These are phyloP conservation scores for Cerioporus squamosus DNA, from an alignment of 1,284 basidiomycete genomes.

Conservation along the genomic window DNA sequence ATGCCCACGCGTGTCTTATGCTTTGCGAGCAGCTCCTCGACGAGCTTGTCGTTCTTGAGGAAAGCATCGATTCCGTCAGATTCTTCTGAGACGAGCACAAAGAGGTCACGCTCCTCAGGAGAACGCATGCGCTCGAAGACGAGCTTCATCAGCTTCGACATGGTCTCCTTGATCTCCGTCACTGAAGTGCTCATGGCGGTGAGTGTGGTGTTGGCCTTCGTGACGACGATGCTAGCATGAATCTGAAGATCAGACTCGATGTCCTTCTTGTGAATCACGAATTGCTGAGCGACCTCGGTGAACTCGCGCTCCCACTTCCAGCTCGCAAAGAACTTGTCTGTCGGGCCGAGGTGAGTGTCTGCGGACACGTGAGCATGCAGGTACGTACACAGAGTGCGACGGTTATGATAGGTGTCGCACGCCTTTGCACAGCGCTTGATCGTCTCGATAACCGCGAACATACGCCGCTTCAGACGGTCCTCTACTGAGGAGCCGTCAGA, in stretches of 20 bases:
- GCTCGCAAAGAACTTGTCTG: constrained; percentile 13
- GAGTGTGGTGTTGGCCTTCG: neutral
- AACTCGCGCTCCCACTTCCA: constrained; percentile 13
- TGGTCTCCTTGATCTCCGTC: neutral
- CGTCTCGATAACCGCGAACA: constrained; percentile 25
- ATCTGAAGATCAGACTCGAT: constrained; percentile 11
- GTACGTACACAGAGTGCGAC: constrained; percentile 27
- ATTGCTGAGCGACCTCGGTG: constrained; percentile 6
- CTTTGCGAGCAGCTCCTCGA: neutral
- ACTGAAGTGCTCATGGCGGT: neutral
- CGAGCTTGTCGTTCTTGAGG: neutral
- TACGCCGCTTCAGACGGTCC: constrained; percentile 21
- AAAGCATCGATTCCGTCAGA: neutral
- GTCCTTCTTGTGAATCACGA: constrained; percentile 3
- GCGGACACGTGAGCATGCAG: neutral
- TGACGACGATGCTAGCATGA: constrained; percentile 1
- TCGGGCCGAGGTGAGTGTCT: neutral
- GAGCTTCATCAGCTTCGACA: constrained; percentile 5
- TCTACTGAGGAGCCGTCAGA: constrained; percentile 16
- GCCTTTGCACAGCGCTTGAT: constrained; percentile 32
- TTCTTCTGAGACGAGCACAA: neutral
- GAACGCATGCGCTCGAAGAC: constrained; percentile 11
- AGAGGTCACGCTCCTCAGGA: constrained; percentile 8
- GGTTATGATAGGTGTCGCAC: constrained; percentile 35
- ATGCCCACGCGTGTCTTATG: neutral